Base-by-base conservation (phyloP, 805 yeast species). In the Monosporozyma aerobia region DNA sequence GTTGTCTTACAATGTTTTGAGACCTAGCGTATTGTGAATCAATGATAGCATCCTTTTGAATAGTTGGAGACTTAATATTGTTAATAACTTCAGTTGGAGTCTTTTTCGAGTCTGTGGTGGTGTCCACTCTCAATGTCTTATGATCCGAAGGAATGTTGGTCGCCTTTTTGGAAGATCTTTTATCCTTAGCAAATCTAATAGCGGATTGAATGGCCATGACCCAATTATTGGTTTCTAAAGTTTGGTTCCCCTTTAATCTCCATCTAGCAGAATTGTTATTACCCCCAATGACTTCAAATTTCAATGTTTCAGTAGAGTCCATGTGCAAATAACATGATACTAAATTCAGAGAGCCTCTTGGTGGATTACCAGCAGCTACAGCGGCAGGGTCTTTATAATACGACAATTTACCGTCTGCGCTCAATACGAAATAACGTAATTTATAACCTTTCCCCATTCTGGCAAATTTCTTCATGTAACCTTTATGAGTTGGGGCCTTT, bases 151-250 rank as follows among this genome's bases (percentile, higher is more conserved):
- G 54, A 9, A 48, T 39, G 7, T 5, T 48, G 9, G 47, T 50
- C 6, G 48, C 52, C 45, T 56, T 64, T 32, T 51, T 58, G 40
- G 56, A 27, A 59, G 70, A 67, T 48, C 76, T 77, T 47, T 69
- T 72, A 65, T 90, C 97, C 61, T 87, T 87, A 6, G 95, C 87
- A 56, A 77, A 79, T 49, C 95, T 83, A 37, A 92, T 90, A 2
- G 99, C 95, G 59, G 88, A 89, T 67, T 89, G 96, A 50, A 94
- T 76, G 3, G 94, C 86, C 97, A 97, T 90, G 7, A 94, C 97
- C 99, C 99, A 94, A 60, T 96, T 78, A 63, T 87, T 92, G 0
- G 97, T 89, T 68, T 94, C 99, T 9, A 86, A 87, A 0, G 95
- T 90, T 69, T 94, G 97, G 61, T 90, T 88, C 2, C 97, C 97